Evolutionary conservation across 495 filamentous ascomycete genomes (phyloP).

Genomic region (Cudoniella acicularis): DNA sequence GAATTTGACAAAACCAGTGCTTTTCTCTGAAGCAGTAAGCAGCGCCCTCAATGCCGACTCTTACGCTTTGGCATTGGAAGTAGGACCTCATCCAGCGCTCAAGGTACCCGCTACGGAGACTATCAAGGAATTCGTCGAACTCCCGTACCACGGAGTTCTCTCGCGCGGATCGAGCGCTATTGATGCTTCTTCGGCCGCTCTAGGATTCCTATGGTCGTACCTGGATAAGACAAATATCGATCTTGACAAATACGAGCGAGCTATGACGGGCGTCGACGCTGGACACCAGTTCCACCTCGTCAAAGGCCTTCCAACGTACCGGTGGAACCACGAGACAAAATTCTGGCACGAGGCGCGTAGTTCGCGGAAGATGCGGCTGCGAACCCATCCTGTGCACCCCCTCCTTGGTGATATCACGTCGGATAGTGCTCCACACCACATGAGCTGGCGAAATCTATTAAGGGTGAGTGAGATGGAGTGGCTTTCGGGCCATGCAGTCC

Average conservation of each 20-base stretch:
- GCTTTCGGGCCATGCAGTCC: constrained; percentile 29
- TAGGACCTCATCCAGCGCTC: constrained; percentile 52
- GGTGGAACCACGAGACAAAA: too few relatives aligned
- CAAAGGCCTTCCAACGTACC: too few relatives aligned
- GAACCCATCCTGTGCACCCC: too few relatives aligned
- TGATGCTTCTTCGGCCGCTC: constrained; percentile 19
- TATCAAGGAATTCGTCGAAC: constrained; percentile 11
- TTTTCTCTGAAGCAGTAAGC: constrained; percentile 45
- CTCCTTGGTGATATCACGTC: too few relatives aligned
- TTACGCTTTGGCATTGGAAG: constrained; percentile 38
- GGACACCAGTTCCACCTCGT: too few relatives aligned
- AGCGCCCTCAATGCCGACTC: neutral
- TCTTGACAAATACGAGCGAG: too few relatives aligned
- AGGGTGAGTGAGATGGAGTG: constrained; percentile 3
- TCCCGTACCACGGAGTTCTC: constrained; percentile 25
- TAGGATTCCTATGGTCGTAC: constrained; percentile 49
- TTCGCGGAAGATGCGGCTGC: too few relatives aligned
- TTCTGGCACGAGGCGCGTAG: too few relatives aligned
- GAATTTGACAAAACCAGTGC: constrained; percentile 55
- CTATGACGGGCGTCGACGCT: too few relatives aligned
- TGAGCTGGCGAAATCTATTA: neutral
- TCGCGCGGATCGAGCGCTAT: constrained; percentile 18
- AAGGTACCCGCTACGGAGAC: constrained; percentile 34
- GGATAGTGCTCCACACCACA: neutral
- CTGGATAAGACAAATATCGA: too few relatives aligned